Conservation (phyloP, 257 asterid genomes). For the Solanum sejunctum region DNA sequence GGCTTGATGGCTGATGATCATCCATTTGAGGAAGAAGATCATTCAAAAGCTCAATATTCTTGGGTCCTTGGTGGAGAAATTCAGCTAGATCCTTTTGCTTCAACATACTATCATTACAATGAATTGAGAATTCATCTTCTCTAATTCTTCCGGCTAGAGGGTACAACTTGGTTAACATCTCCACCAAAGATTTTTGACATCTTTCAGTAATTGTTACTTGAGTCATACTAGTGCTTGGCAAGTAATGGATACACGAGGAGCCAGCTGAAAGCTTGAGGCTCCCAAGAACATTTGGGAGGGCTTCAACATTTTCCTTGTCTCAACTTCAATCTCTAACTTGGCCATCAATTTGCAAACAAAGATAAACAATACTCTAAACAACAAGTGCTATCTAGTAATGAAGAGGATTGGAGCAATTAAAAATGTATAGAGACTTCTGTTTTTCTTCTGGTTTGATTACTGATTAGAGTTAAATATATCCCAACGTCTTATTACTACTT, state of each 20-base stretch:
- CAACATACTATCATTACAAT: neutral
- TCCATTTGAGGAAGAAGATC: slow-evolving; percentile 3
- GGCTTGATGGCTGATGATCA: neutral
- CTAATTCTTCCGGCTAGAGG: neutral
- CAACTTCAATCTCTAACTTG: neutral
- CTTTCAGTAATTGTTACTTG: neutral
- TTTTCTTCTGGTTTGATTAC: too few species aligned
- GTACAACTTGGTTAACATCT: neutral
- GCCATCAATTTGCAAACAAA: neutral
- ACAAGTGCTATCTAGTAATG: too few species aligned
- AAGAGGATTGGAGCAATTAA: too few species aligned
- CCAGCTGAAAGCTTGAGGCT: neutral
- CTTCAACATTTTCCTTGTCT: too few species aligned
- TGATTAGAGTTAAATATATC: too few species aligned
- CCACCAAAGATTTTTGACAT: neutral
- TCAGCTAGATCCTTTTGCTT: neutral
- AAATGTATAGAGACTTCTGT: too few species aligned
- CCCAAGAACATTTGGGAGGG: neutral
- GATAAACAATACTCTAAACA: too few species aligned
- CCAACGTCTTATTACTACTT: too few species aligned
- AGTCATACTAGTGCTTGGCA: neutral
- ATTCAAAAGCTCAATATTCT: neutral
- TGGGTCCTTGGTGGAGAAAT: neutral
- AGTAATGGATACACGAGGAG: neutral
- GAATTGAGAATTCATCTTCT: neutral